Evolutionary conservation across 1,284 basidiomycete genomes (phyloP).

Genomic region (Ganoderma leucocontextum): DNA sequence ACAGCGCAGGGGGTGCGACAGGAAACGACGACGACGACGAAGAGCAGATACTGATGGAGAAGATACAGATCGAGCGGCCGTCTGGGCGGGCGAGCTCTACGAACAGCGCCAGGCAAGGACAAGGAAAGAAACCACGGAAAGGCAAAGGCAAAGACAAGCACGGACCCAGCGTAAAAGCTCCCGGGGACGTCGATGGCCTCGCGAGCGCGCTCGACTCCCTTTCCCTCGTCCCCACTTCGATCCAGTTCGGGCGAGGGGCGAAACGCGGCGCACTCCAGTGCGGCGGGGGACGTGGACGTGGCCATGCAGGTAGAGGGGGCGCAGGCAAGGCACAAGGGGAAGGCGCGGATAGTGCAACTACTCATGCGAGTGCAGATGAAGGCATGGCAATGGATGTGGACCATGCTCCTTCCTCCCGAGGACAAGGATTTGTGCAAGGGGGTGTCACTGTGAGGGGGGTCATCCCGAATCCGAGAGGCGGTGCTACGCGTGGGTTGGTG

Average conservation of each 20-base stretch:
- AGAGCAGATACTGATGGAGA: slow-evolving; percentile 23
- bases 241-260: slow-evolving; percentile 76
- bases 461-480: not conserved
- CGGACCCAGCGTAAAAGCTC: not conserved
- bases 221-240: slow-evolving; percentile 70
- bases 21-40: slow-evolving; percentile 18
- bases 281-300: slow-evolving; percentile 20
- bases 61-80: slow-evolving; percentile 23
- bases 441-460: not conserved
- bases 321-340: not conserved
- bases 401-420: not conserved
- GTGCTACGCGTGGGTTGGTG: not conserved
- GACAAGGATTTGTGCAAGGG: not conserved
- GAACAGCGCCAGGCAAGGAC: not conserved
- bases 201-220: slow-evolving; percentile 62
- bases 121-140: not conserved
- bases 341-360: too few relatives aligned
- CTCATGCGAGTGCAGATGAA: not conserved
- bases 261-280: slow-evolving; percentile 28
- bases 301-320: slow-evolving; percentile 14
- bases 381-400: slow-evolving; percentile 8
- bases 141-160: slow-evolving; percentile 14
- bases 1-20: not conserved
- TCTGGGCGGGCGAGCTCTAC: slow-evolving; percentile 4
- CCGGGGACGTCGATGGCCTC: slow-evolving; percentile 53